Evolutionary conservation across 345 rosid species (phyloP), one percentile per base, ranked within the genome.

Genomic region (Corchorus olitorius): DNA sequence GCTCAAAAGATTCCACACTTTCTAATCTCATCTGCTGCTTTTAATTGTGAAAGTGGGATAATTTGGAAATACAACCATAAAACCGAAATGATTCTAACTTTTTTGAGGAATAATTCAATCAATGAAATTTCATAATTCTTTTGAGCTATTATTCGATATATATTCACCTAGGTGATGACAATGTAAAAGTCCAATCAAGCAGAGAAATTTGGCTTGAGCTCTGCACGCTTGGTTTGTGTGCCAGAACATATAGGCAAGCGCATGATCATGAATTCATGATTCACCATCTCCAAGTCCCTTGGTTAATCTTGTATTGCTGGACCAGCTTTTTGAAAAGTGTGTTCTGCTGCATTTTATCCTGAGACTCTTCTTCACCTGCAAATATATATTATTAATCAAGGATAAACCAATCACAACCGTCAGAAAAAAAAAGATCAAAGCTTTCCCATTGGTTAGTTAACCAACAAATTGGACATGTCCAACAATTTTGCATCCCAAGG

Each of bases 401-500:
- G 55, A 67, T 45, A 5, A 66, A 19, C 53, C 71, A 45, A 66
- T 46, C n/a, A 46, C 37, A 20, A 46, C 33, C 39, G n/a, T 20
- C 39, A 1, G 27, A 27, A 22, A 65, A n/a, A n/a, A 46, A 48
- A 16, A 22, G 39, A 68, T 68, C 55, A 22, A 14, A 49, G 58
- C 20, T 37, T 49, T 62, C 70, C 11, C 76, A 56, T 62, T 63
- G 76, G 73, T 74, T 75, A 48, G 66, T 35, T 53, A 19, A 65
- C 74, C 80, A 39, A 68, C 9, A 8, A 4, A 53, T 13, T 45
- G 17, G 4, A 69, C 37, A 37, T 80, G 45, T 74, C 64, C 67
- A 75, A 71, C 56, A 22, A 70, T 77, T 75, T 72, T 73, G 80
- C 86, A 78, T 78, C 77, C 84, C 82, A 55, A 76, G 82, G 74